Evolutionary conservation across 2,329 filamentous ascomycete species (phyloP).

Genomic region (Alternaria atra): DNA sequence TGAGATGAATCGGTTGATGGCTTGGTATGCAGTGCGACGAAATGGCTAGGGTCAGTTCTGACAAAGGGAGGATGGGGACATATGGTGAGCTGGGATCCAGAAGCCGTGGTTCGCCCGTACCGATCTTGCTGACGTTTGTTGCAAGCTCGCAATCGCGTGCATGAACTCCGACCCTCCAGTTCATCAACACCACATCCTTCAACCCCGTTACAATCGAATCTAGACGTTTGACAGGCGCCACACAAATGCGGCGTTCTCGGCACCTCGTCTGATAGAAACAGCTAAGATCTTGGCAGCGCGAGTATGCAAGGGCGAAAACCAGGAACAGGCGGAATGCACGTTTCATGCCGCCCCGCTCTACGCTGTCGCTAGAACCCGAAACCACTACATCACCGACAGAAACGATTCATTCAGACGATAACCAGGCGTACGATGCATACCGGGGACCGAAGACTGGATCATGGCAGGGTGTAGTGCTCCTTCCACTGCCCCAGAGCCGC

Average conservation of each 20-base stretch:
- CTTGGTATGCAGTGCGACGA: not conserved
- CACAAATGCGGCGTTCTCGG: constrained; percentile 18
- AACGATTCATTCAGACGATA: constrained; percentile 6
- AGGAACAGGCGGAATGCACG: constrained; percentile 26
- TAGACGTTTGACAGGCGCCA: constrained; percentile 26
- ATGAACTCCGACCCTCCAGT: constrained; percentile 6
- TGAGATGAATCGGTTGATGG: not conserved
- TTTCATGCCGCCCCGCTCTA: constrained; percentile 30
- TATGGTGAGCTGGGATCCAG: not conserved
- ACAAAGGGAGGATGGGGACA: not conserved
- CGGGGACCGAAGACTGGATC: constrained; percentile 6
- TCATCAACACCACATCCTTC: constrained; percentile 10
- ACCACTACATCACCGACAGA: constrained; percentile 15
- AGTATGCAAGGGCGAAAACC: constrained; percentile 17
- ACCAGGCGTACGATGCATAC: constrained; percentile 15
- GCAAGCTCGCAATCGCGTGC: not conserved
- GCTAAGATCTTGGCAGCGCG: constrained; percentile 32
- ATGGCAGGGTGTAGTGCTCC: constrained; percentile 18
- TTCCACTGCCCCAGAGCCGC: constrained; percentile 9
- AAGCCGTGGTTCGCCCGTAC: not conserved
- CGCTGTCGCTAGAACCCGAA: constrained; percentile 13
- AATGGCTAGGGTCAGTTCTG: not conserved
- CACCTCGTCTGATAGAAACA: constrained; percentile 31
- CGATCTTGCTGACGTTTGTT: not conserved
- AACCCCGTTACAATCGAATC: constrained; percentile 10